These are phyloP conservation scores for Sporothrix sp. DNA, from an alignment of 2,329 filamentous ascomycete species.

Conservation along the genomic window DNA sequence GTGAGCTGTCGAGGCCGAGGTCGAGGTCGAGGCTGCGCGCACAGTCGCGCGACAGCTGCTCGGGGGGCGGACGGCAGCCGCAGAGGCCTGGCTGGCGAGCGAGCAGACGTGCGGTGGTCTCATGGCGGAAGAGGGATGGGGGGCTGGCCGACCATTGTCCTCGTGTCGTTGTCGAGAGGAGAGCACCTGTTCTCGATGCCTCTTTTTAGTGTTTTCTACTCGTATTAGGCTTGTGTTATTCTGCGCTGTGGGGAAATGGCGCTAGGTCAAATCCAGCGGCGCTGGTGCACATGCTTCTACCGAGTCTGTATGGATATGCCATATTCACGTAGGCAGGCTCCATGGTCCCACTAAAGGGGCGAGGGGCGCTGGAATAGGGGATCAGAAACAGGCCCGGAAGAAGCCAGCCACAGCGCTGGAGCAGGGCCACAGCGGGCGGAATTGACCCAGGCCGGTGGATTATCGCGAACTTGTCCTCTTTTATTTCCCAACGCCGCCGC, in stretches of 20 bases:
- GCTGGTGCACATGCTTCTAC: constrained; percentile 1
- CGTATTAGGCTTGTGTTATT: too few species aligned
- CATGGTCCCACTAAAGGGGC: constrained; percentile 11
- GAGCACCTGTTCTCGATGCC: too few species aligned
- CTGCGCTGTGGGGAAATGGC: constrained; percentile 1
- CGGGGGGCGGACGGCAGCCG: not conserved
- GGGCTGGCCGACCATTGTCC: constrained; percentile 3
- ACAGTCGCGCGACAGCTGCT: constrained; percentile 5
- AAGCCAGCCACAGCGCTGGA: not conserved
- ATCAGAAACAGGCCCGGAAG: not conserved
- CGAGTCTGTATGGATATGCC: too few species aligned
- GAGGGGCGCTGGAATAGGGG: not conserved
- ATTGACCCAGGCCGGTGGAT: not conserved
- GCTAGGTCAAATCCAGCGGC: not conserved
- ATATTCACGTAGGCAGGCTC: too few species aligned
- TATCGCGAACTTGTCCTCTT: constrained; percentile 20
- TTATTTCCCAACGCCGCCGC: constrained; percentile 5
- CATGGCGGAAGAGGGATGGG: constrained; percentile 9
- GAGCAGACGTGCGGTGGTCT: constrained; percentile 6
- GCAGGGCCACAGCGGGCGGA: not conserved
- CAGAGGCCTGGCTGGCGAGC: constrained; percentile 6
- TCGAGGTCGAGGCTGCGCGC: not conserved
- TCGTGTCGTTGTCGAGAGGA: not conserved
- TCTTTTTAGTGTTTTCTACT: too few species aligned
- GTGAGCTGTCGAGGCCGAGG: not conserved